Conservation (phyloP, 805 yeast genomes). For the Nakazawaea siamensis region DNA sequence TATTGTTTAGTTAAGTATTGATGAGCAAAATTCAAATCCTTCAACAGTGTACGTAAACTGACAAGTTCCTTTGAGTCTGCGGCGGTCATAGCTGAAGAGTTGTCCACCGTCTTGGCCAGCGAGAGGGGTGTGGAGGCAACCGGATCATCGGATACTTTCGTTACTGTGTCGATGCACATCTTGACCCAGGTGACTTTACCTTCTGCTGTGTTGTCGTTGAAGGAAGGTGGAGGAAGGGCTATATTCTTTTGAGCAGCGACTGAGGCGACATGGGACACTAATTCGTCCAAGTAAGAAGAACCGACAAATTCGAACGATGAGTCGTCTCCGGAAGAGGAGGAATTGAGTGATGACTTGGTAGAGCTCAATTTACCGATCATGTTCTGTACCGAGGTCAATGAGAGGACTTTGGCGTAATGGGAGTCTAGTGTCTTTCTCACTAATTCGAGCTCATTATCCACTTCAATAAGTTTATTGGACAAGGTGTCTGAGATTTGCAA, state of each 20-base stretch:
- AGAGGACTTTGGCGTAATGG: background rate
- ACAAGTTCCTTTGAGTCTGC: conserved; percentile 4
- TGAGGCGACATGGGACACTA: conserved; percentile 39
- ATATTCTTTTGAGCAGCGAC: conserved; percentile 35
- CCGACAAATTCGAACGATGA: conserved; percentile 3
- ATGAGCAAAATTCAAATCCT: conserved; percentile 66
- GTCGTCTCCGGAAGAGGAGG: background rate
- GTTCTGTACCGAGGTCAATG: conserved; percentile 4
- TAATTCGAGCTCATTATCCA: background rate
- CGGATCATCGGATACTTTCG: conserved; percentile 1
- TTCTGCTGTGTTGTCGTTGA: background rate
- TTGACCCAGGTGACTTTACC: conserved; percentile 24
- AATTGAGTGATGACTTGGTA: too few species aligned
- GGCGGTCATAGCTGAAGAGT: conserved; percentile 9
- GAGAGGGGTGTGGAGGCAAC: conserved; percentile 12
- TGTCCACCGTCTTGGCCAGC: background rate
- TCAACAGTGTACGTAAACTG: conserved; percentile 46
- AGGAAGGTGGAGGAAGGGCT: conserved; percentile 23
- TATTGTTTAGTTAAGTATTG: conserved; percentile 60
- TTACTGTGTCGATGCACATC: conserved; percentile 29
- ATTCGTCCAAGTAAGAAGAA: conserved; percentile 24
- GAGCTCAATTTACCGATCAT: too few species aligned
- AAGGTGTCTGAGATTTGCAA: background rate
- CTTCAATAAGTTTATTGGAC: background rate
- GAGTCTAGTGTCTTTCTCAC: background rate